Percentiles rank a stretch among this genome's conserved stretches.
Conservation (phyloP, 108 stramenopile genomes). For the Pseudonitzschia multiseries region DNA sequence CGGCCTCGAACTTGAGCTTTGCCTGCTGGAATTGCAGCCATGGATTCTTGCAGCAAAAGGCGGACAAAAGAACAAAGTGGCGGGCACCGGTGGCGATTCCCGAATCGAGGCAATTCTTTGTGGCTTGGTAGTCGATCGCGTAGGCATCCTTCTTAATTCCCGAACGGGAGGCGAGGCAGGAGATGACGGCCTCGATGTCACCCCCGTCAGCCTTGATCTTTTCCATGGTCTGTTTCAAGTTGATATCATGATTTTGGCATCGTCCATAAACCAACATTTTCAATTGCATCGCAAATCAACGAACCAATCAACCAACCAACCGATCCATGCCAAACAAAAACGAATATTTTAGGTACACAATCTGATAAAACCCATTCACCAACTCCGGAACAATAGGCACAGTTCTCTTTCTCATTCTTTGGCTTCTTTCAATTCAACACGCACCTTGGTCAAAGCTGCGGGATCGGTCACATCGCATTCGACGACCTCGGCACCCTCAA, state of each 20-base stretch:
- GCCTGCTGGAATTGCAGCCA: slow-evolving; percentile 95
- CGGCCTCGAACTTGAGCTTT: slow-evolving; percentile 93
- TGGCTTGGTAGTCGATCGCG: slow-evolving; percentile 93
- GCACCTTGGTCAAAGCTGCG: slow-evolving; percentile 48
- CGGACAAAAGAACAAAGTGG: slow-evolving; percentile 91
- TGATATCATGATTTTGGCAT: background rate
- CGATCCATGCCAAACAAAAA: background rate
- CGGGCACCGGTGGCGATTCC: slow-evolving; percentile 62
- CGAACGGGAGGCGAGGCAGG: slow-evolving; percentile 90
- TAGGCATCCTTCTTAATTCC: slow-evolving; percentile 93
- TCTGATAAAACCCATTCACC: no score
- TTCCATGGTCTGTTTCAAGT: slow-evolving; percentile 5
- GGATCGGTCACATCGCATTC: slow-evolving; percentile 70
- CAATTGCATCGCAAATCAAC: background rate
- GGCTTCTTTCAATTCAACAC: background rate
- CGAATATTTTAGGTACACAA: background rate
- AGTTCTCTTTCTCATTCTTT: background rate
- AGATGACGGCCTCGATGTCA: slow-evolving; percentile 60
- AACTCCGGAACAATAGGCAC: background rate
- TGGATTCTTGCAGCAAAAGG: slow-evolving; percentile 94
- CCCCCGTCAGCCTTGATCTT: background rate
- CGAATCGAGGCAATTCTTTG: slow-evolving; percentile 88
- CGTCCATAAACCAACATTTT: background rate
- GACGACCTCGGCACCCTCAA: slow-evolving; percentile 56
- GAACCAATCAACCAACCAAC: no score